Base-by-base conservation (phyloP, 2,329 filamentous ascomycete species). In the Penicillium verrucosum region DNA sequence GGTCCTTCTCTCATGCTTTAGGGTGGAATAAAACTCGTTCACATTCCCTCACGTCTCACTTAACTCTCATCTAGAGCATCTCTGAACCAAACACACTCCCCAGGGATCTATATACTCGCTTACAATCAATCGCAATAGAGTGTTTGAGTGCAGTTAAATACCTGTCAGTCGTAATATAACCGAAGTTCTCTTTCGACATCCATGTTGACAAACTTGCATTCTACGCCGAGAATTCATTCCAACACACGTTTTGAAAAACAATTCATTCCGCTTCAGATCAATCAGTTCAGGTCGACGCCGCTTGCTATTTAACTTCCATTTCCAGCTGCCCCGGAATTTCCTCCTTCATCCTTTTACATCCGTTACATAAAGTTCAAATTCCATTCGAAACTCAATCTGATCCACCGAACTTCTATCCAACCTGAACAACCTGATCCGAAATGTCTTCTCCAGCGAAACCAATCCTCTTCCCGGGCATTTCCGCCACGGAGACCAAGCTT, bases 401-500 rank as follows among this genome's bases (percentile, higher is more conserved):
- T 34, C 5, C 3, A 36, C 30, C 30, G 2, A 34, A 36, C 10
- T 5, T 34, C 9, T 11, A 16, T 6, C 4, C 18, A 34, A 23
- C 4, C 29, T 11, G 14, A 25, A 1, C 18, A 1, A n/a, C 0
- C 9, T 25, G 5, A 5, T 10, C 3, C 14, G 8, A n/a, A 2
- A 47, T 47, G 44, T n/a, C 44, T n/a, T n/a, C 44, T 10, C 44
- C 30, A 0, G 14, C 38, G 0, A 40, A 41, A 18, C 5, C 18
- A 0, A 51, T 11, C 16, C 14, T 36, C 8, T 38, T 55, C n/a
- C 4, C 30, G 0, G 38, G 27, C 5, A 41, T 55, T 4, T 37
- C 30, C 0, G n/a, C 8, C 1, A 55, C 53, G 7, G 53, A 55
- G 18, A 55, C 23, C 9, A 51, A 18, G 38, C 46, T 55, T 4